Evolutionary conservation across 805 yeast genomes (phyloP).

Genomic region (Phaffomyces opuntiae): DNA sequence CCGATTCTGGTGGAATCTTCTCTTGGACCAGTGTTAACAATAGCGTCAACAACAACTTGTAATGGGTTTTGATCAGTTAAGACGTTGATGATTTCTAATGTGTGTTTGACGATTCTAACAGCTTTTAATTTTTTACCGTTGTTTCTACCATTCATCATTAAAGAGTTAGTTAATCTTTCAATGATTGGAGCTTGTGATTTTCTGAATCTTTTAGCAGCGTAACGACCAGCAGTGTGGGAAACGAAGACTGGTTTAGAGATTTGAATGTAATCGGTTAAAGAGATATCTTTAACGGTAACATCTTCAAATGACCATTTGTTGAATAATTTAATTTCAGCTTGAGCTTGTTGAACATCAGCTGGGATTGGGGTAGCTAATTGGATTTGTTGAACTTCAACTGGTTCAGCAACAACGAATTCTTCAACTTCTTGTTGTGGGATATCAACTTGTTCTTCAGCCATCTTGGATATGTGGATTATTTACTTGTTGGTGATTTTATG

Average conservation of each 20-base stretch:
- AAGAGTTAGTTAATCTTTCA: conserved; percentile 99
- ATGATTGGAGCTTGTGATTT: conserved; percentile 99
- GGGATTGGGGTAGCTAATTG: conserved; percentile 95
- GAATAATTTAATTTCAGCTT: conserved; percentile 94
- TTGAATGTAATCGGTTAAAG: conserved; percentile 97
- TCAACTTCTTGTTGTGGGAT: conserved; percentile 45
- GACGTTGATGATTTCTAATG: conserved; percentile 94
- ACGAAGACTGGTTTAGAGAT: conserved; percentile 96
- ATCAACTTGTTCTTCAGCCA: conserved; percentile 71
- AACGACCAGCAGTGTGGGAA: conserved; percentile 99
- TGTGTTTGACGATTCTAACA: conserved; percentile 98
- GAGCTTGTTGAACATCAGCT: conserved; percentile 92
- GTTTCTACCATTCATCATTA: conserved; percentile 99
- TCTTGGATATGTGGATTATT: conserved; percentile 28
- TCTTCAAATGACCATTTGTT: conserved; percentile 99
- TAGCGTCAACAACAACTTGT: conserved; percentile 98
- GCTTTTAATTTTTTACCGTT: conserved; percentile 99
- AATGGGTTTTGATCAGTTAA: conserved; percentile 99
- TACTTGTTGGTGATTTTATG: not conserved
- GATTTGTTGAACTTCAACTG: conserved; percentile 68
- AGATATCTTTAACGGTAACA: conserved; percentile 95
- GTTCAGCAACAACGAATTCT: conserved; percentile 72
- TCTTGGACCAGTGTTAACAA: conserved; percentile 99
- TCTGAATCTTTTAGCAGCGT: conserved; percentile 99
- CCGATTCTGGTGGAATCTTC: conserved; percentile 99